Evolutionary conservation across 2,329 filamentous ascomycete species (phyloP).

Genomic region (Colletotrichum incanum): DNA sequence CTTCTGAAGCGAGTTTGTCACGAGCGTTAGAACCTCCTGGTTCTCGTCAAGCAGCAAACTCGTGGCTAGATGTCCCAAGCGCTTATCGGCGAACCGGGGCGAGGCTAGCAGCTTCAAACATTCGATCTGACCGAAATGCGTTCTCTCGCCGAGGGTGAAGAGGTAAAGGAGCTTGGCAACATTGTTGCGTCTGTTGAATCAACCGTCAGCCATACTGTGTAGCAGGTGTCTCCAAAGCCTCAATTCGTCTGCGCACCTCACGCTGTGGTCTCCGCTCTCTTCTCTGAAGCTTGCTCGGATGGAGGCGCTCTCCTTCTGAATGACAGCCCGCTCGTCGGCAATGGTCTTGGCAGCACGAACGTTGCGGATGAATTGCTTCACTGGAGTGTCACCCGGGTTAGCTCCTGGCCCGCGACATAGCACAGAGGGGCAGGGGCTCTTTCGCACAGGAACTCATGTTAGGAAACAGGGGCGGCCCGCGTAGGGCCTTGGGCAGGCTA

Average conservation of each 20-base stretch:
- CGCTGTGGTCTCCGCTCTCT: constrained; percentile 92
- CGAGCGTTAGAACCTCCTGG: constrained; percentile 95
- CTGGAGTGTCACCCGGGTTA: constrained; percentile 62
- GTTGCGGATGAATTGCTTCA: constrained; percentile 99
- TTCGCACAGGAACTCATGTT: constrained; percentile 60
- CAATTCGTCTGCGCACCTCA: constrained; percentile 76
- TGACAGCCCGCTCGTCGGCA: constrained; percentile 97
- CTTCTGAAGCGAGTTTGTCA: constrained; percentile 99
- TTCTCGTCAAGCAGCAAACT: constrained; percentile 98
- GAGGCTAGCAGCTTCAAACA: constrained; percentile 97
- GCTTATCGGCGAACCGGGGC: constrained; percentile 97
- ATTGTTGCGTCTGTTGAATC: constrained; percentile 86
- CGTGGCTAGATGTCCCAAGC: constrained; percentile 93
- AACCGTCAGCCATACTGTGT: constrained; percentile 38
- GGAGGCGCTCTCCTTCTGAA: constrained; percentile 98
- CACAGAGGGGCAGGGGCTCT: constrained; percentile 22
- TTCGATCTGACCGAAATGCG: constrained; percentile 99
- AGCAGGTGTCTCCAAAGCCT: constrained; percentile 30
- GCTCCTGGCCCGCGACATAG: constrained; percentile 19
- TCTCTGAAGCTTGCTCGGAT: constrained; percentile 98
- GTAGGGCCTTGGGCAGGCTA: constrained; percentile 38
- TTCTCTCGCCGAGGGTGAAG: constrained; percentile 96
- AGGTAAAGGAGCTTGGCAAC: constrained; percentile 98
- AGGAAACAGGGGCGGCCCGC: constrained; percentile 41
- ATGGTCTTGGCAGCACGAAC: constrained; percentile 99